These are phyloP conservation scores for Aspergillus sp. DNA, from an alignment of 2,329 filamentous ascomycete genomes.

Conservation along the genomic window DNA sequence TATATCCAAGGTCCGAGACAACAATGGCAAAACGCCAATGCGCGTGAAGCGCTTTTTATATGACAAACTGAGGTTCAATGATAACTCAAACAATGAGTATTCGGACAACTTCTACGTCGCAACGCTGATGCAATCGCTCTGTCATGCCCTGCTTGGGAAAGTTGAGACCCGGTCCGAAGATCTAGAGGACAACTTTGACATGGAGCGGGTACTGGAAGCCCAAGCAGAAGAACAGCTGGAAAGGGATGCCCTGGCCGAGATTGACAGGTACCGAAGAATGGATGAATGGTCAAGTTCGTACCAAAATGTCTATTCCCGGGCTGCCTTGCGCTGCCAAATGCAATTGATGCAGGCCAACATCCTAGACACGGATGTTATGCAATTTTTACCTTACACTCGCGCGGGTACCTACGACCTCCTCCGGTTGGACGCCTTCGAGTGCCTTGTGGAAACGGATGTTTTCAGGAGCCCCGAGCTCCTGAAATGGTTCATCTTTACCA, in stretches of 20 bases:
- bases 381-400: slow-evolving; percentile 61
- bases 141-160: slow-evolving; percentile 52
- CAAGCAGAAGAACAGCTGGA: slow-evolving; percentile 55
- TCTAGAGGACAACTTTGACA: slow-evolving; percentile 41
- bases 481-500: slow-evolving; percentile 55
- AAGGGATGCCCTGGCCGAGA: slow-evolving; percentile 57
- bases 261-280: slow-evolving; percentile 61
- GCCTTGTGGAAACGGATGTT: slow-evolving; percentile 55
- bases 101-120: slow-evolving; percentile 90
- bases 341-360: slow-evolving; percentile 54
- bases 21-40: slow-evolving; percentile 71
- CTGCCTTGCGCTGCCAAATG: slow-evolving; percentile 59
- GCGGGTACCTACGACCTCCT: slow-evolving; percentile 60
- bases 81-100: slow-evolving; percentile 83
- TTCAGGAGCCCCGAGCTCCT: slow-evolving; percentile 52
- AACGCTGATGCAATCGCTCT: slow-evolving; percentile 66
- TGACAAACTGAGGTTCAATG: slow-evolving; percentile 87
- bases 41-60: slow-evolving; percentile 79
- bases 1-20: slow-evolving; percentile 73
- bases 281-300: slow-evolving; percentile 67
- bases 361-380: slow-evolving; percentile 51
- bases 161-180: slow-evolving; percentile 39
- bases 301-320: slow-evolving; percentile 62
- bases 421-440: slow-evolving; percentile 58
- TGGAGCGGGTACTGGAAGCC: slow-evolving; percentile 48